These are phyloP conservation scores for Vickermania ingenoplastis DNA, from an alignment of 208 protist species.

Conservation along the genomic window DNA sequence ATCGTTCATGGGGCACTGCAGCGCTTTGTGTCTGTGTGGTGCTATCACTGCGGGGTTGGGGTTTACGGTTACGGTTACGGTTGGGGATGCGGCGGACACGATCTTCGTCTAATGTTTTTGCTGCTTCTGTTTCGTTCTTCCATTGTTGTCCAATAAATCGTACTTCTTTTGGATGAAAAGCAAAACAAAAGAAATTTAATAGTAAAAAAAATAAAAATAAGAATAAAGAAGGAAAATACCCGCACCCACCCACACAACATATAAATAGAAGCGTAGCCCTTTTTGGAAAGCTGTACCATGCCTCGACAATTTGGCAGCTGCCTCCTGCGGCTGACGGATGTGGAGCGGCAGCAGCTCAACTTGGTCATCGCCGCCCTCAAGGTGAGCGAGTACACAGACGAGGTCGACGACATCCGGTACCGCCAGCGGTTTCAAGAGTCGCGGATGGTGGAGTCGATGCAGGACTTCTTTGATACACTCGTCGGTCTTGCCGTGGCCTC, in stretches of 20 bases:
- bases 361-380: constrained; percentile 75
- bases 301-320: constrained; percentile 11
- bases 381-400: constrained; percentile 87
- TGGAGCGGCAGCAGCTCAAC: constrained; percentile 77
- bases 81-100: too few species aligned
- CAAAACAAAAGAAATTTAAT: not conserved
- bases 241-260: too few species aligned
- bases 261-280: not conserved
- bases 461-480: constrained; percentile 71
- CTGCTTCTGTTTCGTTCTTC: too few species aligned
- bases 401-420: constrained; percentile 69
- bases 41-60: too few species aligned
- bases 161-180: not conserved
- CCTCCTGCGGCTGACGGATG: constrained; percentile 59
- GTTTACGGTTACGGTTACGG: too few species aligned
- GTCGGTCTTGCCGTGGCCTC: constrained; percentile 71
- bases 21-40: too few species aligned
- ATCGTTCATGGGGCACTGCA: too few species aligned
- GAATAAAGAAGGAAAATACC: not conserved
- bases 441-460: constrained; percentile 46
- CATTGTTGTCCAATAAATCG: not conserved
- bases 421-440: constrained; percentile 33
- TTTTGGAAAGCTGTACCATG: not conserved
- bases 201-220: not conserved
- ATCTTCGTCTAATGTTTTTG: too few species aligned